phyloP scores from a whole-genome alignment of 352 stramenopile species.

The Pythium dissotocum region DNA sequence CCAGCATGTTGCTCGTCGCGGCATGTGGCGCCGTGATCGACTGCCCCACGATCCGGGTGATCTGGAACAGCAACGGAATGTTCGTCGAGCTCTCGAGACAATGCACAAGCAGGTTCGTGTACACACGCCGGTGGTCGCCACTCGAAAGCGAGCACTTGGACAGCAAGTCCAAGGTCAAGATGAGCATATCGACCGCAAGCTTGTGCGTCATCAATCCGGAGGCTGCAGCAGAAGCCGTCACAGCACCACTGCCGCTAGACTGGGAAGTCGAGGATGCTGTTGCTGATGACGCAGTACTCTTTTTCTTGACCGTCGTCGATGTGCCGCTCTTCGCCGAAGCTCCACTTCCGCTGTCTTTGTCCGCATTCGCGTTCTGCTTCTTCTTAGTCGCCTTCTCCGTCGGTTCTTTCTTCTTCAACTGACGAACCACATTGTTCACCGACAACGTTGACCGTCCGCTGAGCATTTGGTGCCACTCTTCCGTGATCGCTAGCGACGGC shows the following conservation, averaged over 20 bases:
- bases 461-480: constrained; percentile 83
- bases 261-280: constrained; percentile 3
- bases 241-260: constrained; percentile 2
- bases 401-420: constrained; percentile 48
- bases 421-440: constrained; percentile 80
- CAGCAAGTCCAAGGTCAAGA: constrained; percentile 75
- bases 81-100: constrained; percentile 86
- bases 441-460: constrained; percentile 69
- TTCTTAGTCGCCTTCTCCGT: constrained; percentile 64
- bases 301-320: constrained; percentile 23
- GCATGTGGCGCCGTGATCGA: constrained; percentile 43
- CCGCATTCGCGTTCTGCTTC: constrained; percentile 9
- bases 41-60: constrained; percentile 77
- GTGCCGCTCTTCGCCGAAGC: neutral
- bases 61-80: constrained; percentile 78
- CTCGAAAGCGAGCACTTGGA: constrained; percentile 80
- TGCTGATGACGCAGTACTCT: constrained; percentile 15
- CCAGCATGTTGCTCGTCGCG: constrained; percentile 62
- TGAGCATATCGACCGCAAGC: constrained; percentile 78
- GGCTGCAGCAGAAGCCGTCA: constrained; percentile 16
- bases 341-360: constrained; percentile 2
- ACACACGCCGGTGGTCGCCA: constrained; percentile 71
- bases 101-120: constrained; percentile 83
- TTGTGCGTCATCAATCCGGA: constrained; percentile 40
- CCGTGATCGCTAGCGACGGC: constrained; percentile 75